Evolutionary conservation across 2,329 filamentous ascomycete genomes (phyloP), one percentile per base, ranked within the genome.

Genomic region (Fusarium sp.): DNA sequence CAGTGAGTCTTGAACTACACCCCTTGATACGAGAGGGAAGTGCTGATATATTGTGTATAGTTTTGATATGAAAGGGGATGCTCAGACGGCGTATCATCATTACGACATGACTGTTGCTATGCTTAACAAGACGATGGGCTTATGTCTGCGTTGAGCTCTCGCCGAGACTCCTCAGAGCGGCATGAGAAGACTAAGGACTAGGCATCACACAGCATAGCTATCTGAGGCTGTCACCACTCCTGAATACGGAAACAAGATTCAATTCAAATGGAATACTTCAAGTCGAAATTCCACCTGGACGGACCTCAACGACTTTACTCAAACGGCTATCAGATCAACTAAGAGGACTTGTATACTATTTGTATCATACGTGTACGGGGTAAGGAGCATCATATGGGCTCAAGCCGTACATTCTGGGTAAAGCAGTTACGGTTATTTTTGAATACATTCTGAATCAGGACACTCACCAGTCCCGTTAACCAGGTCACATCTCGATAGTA

Each of bases 121-220:
- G 91, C 82, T 95, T 56, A 94, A 95, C 74, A 88, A 91, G 76
- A 90, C 85, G 8, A 90, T 94, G 90, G 87, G 87, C 1, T 76
- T 93, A 42, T 92, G 90, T 74, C 76, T 91, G 60, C 84, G 87
- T 61, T 73, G 63, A 74, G 40, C 7, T 46, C 22, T 39, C 7
- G 11, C 34, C 46, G 20, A 26, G 28, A 31, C 28, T 31, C 10
- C 11, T 31, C 10, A 31, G 28, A 31, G 10, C 28, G 28, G 28
- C 28, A 13, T 31, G 5, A 31, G 28, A 13, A 24, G 20, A 22
- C 11, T 6, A 24, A 24, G 40, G 40, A 22, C 22, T 10, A 36
- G 28, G 31, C n/a, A 44, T 18, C 34, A n/a, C 13, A 22, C 36
- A 15, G n/a, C 18, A n/a, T n/a, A 9, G 24, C 15, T 24, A 13